phyloP scores from a whole-genome alignment of 1,284 basidiomycete species.

The Ustilago trichophora region DNA sequence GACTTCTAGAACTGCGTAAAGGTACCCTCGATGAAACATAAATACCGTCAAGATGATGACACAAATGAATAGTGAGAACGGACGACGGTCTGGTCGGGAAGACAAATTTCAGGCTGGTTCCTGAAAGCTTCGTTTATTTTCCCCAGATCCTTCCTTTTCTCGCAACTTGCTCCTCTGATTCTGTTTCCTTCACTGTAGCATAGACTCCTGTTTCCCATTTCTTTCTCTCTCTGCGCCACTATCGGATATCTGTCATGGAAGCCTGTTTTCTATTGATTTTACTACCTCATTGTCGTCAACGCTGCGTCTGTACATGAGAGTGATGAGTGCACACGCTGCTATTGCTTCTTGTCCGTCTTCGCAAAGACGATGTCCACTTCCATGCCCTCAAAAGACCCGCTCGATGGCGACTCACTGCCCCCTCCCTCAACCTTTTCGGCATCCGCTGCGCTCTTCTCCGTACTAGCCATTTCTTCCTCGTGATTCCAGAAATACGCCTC shows the following conservation, averaged over 20 bases:
- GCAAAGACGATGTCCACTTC: constrained; percentile 5
- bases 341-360: constrained; percentile 2
- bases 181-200: constrained; percentile 1
- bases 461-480: constrained; percentile 1
- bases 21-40: no score
- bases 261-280: not conserved
- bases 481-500: constrained; percentile 17
- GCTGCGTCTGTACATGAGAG: not conserved
- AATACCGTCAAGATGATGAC: no score
- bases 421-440: not conserved
- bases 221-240: not conserved
- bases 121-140: constrained; percentile 5
- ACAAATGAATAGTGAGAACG: no score
- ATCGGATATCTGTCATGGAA: not conserved
- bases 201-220: not conserved
- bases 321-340: not conserved
- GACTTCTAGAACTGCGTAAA: constrained; percentile 23
- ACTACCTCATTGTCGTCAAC: no score
- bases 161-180: not conserved
- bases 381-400: no score
- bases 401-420: no score
- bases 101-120: not conserved
- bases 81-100: constrained; percentile 17
- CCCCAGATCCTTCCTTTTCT: constrained; percentile 15
- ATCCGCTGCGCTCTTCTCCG: constrained; percentile 1